Evolutionary conservation across 441 rosid species (phyloP).

Genomic region (Macaranga tanarius): DNA sequence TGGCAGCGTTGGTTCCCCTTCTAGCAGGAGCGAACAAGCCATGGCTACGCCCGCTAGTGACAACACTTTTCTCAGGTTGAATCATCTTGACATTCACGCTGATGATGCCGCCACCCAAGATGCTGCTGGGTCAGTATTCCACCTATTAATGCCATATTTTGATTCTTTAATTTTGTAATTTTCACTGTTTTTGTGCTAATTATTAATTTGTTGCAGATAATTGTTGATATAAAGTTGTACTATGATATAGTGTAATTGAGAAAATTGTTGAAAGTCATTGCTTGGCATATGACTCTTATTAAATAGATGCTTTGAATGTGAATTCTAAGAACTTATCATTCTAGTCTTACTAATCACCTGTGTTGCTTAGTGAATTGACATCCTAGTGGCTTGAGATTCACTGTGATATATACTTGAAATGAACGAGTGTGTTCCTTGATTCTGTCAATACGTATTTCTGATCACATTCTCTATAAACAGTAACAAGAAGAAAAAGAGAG

Average conservation of each 20-base stretch:
- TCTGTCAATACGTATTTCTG: constrained; percentile 10
- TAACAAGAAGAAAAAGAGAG: constrained; percentile 85
- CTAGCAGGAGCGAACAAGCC: constrained; percentile 68
- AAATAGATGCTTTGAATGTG: background rate
- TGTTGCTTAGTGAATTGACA: background rate
- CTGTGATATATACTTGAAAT: constrained; percentile 10
- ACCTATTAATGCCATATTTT: constrained; percentile 1
- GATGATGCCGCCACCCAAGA: constrained; percentile 91
- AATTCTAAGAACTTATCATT: background rate
- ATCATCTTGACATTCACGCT: constrained; percentile 84
- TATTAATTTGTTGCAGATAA: too few relatives aligned
- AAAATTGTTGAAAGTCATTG: background rate
- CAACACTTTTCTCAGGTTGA: constrained; percentile 56
- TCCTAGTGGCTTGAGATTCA: background rate
- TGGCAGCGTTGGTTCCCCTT: constrained; percentile 94
- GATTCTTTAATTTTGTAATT: background rate
- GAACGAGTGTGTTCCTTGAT: constrained; percentile 6
- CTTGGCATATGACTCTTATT: too few relatives aligned
- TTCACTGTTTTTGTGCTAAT: background rate
- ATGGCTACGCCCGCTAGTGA: constrained; percentile 79
- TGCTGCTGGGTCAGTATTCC: constrained; percentile 58
- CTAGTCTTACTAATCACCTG: background rate
- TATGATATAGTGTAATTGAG: background rate
- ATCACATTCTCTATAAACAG: constrained; percentile 34
- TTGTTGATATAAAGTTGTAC: too few relatives aligned